Evolutionary conservation across 129 eudicot species (phyloP), one percentile per base, ranked within the genome.

Genomic region (Flaveria sonorensis): DNA sequence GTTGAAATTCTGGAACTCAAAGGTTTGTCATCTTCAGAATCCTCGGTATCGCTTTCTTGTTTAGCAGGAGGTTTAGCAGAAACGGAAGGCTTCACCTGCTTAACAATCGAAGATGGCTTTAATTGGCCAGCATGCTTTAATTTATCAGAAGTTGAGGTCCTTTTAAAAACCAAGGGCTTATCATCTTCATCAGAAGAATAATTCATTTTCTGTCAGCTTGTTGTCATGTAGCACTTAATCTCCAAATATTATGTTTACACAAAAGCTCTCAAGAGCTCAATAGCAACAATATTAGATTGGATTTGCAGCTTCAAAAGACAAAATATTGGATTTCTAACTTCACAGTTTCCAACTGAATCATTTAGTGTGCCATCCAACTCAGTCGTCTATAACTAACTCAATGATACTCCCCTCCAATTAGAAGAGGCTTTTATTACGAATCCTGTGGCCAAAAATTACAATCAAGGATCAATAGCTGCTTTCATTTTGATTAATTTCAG

Each of bases 1-100:
- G 72, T 68, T 8, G 81, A 21, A 48, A 81, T 67, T 82, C 95
- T 85, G 16, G 83, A 62, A 79, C 87, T 88, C 63, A 93, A 81
- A 32, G 96, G 97, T 82, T 81, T 84, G 56, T 89, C 90, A 86
- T 93, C 98, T 40, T 88, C 98, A 4, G 94, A 90, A 82, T 88
- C 96, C 77, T 88, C 96, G 0, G 88, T 83, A 6, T 84, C 89
- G 24, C 74, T 76, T 10, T 70, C 69, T 57, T 48, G 82, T 73
- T 73, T 77, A 50, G 52, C 72, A 64, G 77, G 56, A 76, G 86
- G 77, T 72, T 75, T 86, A 55, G 26, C 0, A 11, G 69, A 63
- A 36, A 43, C 15, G 6, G 53, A 78, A 18, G 86, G 85, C 72
- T 23, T 71, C 19, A 20, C 77, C 70, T 46, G 76, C 53, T 30